These are phyloP conservation scores for Sporothrix pseudoabietina DNA, from an alignment of 2,329 filamentous ascomycete genomes.

Conservation along the genomic window DNA sequence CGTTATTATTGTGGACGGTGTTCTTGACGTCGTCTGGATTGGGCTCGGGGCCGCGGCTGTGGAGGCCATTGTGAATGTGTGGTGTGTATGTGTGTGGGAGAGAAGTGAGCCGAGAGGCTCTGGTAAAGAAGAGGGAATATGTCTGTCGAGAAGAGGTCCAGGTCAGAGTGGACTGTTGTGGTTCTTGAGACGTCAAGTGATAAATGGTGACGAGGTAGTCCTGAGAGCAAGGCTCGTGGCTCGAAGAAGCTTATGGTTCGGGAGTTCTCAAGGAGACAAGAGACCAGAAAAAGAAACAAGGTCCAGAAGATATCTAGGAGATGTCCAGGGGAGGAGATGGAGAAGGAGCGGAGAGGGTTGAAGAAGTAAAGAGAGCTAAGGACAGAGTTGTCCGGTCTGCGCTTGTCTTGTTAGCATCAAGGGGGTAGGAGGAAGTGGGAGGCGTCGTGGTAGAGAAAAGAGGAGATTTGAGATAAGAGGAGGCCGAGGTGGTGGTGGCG, in stretches of 20 bases:
- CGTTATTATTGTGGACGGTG: background rate
- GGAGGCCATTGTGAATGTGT: background rate
- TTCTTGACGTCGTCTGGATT: background rate
- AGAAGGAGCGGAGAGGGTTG: background rate
- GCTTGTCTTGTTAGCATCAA: conserved; percentile 11
- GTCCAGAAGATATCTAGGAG: no score
- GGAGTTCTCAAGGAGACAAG: background rate
- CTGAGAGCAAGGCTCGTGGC: conserved; percentile 11
- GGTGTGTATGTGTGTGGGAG: background rate
- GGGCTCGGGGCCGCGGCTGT: background rate
- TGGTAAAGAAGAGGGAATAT: background rate
- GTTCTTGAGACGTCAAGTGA: background rate
- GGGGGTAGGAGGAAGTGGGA: background rate
- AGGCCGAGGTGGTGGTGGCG: background rate
- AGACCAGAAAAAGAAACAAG: background rate
- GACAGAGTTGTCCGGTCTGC: conserved; percentile 23
- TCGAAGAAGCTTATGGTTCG: background rate
- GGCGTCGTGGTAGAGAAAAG: background rate
- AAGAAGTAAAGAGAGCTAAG: background rate
- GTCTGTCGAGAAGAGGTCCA: no score
- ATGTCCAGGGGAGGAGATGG: conserved; percentile 1
- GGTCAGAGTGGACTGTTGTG: no score
- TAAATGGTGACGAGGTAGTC: background rate
- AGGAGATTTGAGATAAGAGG: background rate
- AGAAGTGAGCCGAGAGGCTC: background rate